Evolutionary conservation across 768 basidiomycete species (phyloP).

Genomic region (Hygrocybe coccinea): DNA sequence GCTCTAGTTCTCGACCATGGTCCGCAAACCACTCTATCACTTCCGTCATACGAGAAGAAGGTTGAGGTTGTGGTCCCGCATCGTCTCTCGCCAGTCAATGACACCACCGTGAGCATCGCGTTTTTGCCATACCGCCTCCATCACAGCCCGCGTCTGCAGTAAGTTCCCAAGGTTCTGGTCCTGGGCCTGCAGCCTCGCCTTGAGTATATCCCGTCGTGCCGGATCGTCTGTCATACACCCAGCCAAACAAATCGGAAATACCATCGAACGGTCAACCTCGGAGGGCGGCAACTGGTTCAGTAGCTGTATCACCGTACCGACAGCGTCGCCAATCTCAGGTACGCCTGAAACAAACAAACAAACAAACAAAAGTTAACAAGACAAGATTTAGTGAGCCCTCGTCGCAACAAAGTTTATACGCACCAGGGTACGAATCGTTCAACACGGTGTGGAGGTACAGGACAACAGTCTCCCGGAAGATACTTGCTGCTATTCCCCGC

Average conservation of each 20-base stretch:
- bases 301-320: slow-evolving; percentile 49
- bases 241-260: slow-evolving; percentile 71
- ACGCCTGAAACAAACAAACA: slow-evolving; percentile 46
- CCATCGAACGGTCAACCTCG: slow-evolving; percentile 58
- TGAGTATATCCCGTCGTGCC: slow-evolving; percentile 52
- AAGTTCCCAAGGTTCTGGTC: slow-evolving; percentile 59
- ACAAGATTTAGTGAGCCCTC: no score
- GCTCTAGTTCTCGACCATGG: no score
- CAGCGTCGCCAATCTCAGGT: slow-evolving; percentile 59
- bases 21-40: not conserved
- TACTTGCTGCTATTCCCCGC: slow-evolving; percentile 43
- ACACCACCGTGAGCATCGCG: slow-evolving; percentile 50
- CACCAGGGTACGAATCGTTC: slow-evolving; percentile 67
- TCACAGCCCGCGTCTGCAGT: slow-evolving; percentile 51
- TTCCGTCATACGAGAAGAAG: slow-evolving; percentile 46
- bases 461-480: slow-evolving; percentile 62
- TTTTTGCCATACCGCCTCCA: slow-evolving; percentile 69
- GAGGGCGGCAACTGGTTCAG: slow-evolving; percentile 53
- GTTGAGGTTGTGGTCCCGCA: slow-evolving; percentile 46
- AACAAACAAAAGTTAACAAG: no score
- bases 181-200: slow-evolving; percentile 47
- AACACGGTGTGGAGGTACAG: slow-evolving; percentile 69
- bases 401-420: slow-evolving; percentile 20
- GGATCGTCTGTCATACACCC: slow-evolving; percentile 70
- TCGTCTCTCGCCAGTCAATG: slow-evolving; percentile 59